Base-by-base conservation (phyloP, 2,329 filamentous ascomycete species). In the Daldinia sp. region DNA sequence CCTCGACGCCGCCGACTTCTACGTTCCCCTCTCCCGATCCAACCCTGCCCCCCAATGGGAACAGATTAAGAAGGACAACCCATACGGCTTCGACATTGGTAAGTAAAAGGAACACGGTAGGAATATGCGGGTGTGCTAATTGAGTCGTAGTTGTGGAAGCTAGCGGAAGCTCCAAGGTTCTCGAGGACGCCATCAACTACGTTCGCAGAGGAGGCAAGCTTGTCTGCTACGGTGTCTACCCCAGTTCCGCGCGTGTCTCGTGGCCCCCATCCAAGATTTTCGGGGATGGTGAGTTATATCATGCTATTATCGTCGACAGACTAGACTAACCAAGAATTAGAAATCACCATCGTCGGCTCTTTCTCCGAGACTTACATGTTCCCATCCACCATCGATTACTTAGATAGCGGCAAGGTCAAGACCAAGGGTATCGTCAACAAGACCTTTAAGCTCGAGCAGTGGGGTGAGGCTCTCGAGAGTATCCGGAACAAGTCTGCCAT, bases 311-410 rank as follows among this genome's bases (percentile, higher is more conserved):
- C 19, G 10, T 54, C 37, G 7, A 4, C 13, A 21, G 25, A 30
- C 59, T 29, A 2, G 4, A 49, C 54, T 60, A 48, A 61, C 79
- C 69, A 81, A 81, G 39, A 81, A 85, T n/a, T 66, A 73, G 89
- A 92, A 76, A 90, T 92, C 70, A 91, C 88, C 68, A 90, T 92
- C 68, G 79, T 92, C 55, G 89, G 89, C 23, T 89, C 86, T 53
- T 92, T 92, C 79, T 90, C 87, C 48, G 89, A 91, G 76, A 90
- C 87, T 21, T 90, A 87, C 78, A 90, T 89, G 82, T 90, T 90
- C 81, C 88, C 81, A 8, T 76, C 80, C 58, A 83, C 81, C 3
- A 78, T 82, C 49, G 78, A 80, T 73, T 81, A 85, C 74, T 81
- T 87, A 27, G 83, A 87, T 71, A 82, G 80, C 15, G 84, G 85